Percentiles rank a stretch among this genome's conserved stretches.
These are phyloP conservation scores for Phaeomoniella chlamydospora DNA, from an alignment of 2,329 filamentous ascomycete species.

Conservation along the genomic window DNA sequence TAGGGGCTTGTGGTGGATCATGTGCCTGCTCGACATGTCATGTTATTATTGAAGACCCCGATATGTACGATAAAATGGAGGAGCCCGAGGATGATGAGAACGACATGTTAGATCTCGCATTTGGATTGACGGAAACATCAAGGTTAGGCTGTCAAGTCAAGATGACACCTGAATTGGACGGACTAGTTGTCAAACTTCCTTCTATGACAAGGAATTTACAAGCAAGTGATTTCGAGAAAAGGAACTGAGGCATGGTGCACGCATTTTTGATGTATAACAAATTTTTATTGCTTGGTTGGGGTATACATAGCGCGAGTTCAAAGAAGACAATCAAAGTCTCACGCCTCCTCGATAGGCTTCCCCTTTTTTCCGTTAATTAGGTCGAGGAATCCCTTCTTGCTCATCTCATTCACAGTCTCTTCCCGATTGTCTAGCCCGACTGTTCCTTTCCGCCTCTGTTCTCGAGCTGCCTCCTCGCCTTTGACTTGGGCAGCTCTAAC, in stretches of 20 bases:
- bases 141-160: slow-evolving; percentile 78
- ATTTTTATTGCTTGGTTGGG: no score
- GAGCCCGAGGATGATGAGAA: slow-evolving; percentile 71
- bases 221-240: slow-evolving; percentile 66
- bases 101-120: slow-evolving; percentile 83
- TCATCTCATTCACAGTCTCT: slow-evolving; percentile 89
- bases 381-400: slow-evolving; percentile 89
- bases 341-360: slow-evolving; percentile 1
- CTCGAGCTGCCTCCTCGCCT: slow-evolving; percentile 55
- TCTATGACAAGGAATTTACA: slow-evolving; percentile 94
- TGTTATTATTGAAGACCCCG: slow-evolving; percentile 64
- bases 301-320: no score
- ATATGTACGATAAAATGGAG: slow-evolving; percentile 62
- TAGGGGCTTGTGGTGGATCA: slow-evolving; percentile 79
- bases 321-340: no score
- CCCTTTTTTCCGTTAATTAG: slow-evolving; percentile 52
- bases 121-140: slow-evolving; percentile 75
- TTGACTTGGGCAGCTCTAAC: slow-evolving; percentile 86
- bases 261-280: no score
- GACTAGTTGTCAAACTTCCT: slow-evolving; percentile 70
- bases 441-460: slow-evolving; percentile 55
- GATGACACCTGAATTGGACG: slow-evolving; percentile 84
- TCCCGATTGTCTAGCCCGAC: slow-evolving; percentile 68
- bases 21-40: slow-evolving; percentile 91
- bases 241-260: slow-evolving; percentile 18